phyloP scores from a whole-genome alignment of 768 basidiomycete genomes.

The Collybiopsis luxurians region DNA sequence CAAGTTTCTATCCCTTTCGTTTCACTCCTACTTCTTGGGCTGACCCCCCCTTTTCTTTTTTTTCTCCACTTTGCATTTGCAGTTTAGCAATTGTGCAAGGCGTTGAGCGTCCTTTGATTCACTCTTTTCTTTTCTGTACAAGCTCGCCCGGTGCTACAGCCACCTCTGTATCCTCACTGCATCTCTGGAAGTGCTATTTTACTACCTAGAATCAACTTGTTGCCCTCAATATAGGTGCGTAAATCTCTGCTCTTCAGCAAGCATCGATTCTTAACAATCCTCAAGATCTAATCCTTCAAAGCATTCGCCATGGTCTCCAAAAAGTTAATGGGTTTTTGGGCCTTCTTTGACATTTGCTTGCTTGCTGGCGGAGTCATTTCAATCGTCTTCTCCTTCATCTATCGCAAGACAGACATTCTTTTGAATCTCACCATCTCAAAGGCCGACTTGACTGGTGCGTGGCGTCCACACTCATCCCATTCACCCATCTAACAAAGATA shows the following conservation, averaged over 20 bases:
- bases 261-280: neutral
- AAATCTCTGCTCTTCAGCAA: neutral
- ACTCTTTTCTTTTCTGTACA: constrained; percentile 24
- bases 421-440: constrained; percentile 68
- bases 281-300: constrained; percentile 14
- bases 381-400: constrained; percentile 67
- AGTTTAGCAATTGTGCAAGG: constrained; percentile 49
- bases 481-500: no score
- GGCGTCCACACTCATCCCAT: no score
- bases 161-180: constrained; percentile 35
- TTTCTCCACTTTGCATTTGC: constrained; percentile 29
- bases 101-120: constrained; percentile 68
- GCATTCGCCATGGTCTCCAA: constrained; percentile 64
- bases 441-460: constrained; percentile 55
- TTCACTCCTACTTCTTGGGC: constrained; percentile 23
- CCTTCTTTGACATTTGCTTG: constrained; percentile 65
- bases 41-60: constrained; percentile 17
- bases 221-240: constrained; percentile 1
- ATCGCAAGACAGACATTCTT: constrained; percentile 66
- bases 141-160: constrained; percentile 38
- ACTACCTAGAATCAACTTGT: neutral
- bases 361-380: constrained; percentile 67
- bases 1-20: constrained; percentile 18
- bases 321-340: constrained; percentile 69
- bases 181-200: constrained; percentile 52